phyloP scores from a whole-genome alignment of 2,329 filamentous ascomycete genomes.

The Trichoderma koningii region DNA sequence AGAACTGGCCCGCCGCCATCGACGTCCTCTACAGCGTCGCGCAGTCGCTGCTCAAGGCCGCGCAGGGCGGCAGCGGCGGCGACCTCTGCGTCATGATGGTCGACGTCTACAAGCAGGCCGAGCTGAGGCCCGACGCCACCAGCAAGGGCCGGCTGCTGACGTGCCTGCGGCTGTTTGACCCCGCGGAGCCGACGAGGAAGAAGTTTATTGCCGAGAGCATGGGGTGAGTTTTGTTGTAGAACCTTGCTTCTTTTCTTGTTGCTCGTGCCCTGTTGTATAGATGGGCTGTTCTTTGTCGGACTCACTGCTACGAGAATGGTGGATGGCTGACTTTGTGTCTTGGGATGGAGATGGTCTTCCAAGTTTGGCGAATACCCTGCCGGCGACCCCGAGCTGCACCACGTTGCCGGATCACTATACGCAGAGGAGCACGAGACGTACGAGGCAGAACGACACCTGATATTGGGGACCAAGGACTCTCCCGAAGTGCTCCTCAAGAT shows the following conservation, averaged over 20 bases:
- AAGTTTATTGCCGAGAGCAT: conserved; percentile 87
- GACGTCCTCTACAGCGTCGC: conserved; percentile 85
- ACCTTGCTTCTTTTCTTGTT: neutral
- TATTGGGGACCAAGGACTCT: conserved; percentile 87
- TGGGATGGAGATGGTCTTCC: conserved; percentile 67
- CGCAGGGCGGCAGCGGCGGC: conserved; percentile 90
- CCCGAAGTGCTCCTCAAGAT: conserved; percentile 76
- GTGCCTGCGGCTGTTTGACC: conserved; percentile 76
- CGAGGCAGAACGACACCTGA: conserved; percentile 87
- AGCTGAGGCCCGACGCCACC: conserved; percentile 72
- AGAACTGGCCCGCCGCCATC: conserved; percentile 81
- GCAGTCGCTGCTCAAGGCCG: conserved; percentile 81
- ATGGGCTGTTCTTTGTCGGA: neutral
- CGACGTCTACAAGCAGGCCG: conserved; percentile 87
- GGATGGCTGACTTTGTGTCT: neutral
- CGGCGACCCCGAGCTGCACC: conserved; percentile 91
- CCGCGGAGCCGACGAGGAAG: conserved; percentile 87
- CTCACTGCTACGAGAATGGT: too few species aligned
- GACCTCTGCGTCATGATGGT: conserved; percentile 85
- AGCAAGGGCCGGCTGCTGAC: conserved; percentile 76
- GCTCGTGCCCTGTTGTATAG: neutral
- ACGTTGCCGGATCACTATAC: conserved; percentile 83
- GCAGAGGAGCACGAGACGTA: conserved; percentile 92
- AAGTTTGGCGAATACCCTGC: conserved; percentile 85
- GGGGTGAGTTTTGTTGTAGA: conserved; percentile 51